These are phyloP conservation scores for Psidium friedrichsthalianum DNA, from an alignment of 345 rosid species.

Conservation along the genomic window DNA sequence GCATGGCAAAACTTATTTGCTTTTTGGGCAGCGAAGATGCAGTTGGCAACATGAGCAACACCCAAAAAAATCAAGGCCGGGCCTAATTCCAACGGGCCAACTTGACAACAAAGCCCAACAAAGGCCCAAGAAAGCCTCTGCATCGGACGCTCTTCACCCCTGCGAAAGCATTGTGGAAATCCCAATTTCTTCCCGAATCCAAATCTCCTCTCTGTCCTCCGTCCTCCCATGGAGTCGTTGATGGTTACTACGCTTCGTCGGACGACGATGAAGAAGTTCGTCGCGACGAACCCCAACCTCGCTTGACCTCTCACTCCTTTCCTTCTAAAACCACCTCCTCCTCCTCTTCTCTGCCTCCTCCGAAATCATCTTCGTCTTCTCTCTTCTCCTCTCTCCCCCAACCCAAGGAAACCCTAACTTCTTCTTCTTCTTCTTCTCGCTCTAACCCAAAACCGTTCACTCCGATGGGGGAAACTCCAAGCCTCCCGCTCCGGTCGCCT, in stretches of 20 bases:
- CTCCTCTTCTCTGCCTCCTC: conserved; percentile 13
- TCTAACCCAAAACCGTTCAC: background rate
- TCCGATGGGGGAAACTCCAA: background rate
- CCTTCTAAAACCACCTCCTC: background rate
- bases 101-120: background rate
- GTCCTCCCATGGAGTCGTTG: conserved; percentile 56
- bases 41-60: background rate
- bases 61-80: background rate
- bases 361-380: conserved; percentile 6
- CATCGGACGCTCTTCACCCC: background rate
- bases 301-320: conserved; percentile 1
- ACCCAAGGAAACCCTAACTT: conserved; percentile 15
- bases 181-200: background rate
- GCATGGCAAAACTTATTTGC: background rate
- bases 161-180: background rate
- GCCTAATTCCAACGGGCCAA: background rate
- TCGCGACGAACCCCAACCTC: background rate
- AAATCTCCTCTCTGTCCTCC: background rate
- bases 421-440: background rate
- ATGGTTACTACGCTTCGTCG: conserved; percentile 75
- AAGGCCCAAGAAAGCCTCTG: background rate
- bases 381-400: conserved; percentile 42
- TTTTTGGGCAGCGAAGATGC: background rate
- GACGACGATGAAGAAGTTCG: conserved; percentile 56
- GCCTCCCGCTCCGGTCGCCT: background rate